A percentile compares a stretch with the other conserved stretches of the same genome.
Evolutionary conservation across 441 rosid species (phyloP).

Genomic region (Capsella rubella): DNA sequence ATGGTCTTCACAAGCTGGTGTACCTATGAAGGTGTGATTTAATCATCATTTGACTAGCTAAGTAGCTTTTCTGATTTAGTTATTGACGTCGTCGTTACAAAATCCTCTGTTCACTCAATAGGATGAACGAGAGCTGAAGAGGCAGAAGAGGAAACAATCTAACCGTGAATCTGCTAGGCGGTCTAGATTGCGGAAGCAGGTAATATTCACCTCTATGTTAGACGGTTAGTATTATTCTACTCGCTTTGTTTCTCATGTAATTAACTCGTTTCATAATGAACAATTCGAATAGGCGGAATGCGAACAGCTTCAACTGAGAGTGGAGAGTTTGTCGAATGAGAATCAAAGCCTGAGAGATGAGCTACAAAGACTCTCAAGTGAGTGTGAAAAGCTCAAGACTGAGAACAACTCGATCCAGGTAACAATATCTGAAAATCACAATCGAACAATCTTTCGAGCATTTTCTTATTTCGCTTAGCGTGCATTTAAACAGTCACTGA

Average conservation of each 20-base stretch:
- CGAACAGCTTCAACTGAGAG: slow-evolving; percentile 84
- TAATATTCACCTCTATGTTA: slow-evolving; percentile 13
- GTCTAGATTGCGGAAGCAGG: slow-evolving; percentile 85
- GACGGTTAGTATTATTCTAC: neutral
- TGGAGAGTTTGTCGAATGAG: slow-evolving; percentile 70
- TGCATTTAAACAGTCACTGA: slow-evolving; percentile 1
- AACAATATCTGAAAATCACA: neutral
- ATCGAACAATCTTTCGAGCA: neutral
- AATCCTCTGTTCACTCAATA: slow-evolving; percentile 30
- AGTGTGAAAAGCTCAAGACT: slow-evolving; percentile 84
- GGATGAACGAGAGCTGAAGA: slow-evolving; percentile 81
- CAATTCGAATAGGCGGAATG: slow-evolving; percentile 77
- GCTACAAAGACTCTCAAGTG: slow-evolving; percentile 78
- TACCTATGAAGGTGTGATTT: slow-evolving; percentile 66
- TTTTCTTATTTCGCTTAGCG: neutral
- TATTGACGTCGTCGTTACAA: neutral
- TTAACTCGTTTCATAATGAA: neutral
- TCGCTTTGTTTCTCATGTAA: slow-evolving; percentile 17
- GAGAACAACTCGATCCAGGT: slow-evolving; percentile 92
- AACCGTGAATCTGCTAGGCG: slow-evolving; percentile 82
- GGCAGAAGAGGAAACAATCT: slow-evolving; percentile 80
- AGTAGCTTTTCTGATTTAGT: slow-evolving; percentile 1
- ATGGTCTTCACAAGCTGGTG: slow-evolving; percentile 66
- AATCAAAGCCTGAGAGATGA: slow-evolving; percentile 77
- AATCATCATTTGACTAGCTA: slow-evolving; percentile 44